Percentiles rank a stretch among this genome's conserved stretches.
Evolutionary conservation across 306 rosid genomes (phyloP).

Genomic region (Sechiopsis laciniata): DNA sequence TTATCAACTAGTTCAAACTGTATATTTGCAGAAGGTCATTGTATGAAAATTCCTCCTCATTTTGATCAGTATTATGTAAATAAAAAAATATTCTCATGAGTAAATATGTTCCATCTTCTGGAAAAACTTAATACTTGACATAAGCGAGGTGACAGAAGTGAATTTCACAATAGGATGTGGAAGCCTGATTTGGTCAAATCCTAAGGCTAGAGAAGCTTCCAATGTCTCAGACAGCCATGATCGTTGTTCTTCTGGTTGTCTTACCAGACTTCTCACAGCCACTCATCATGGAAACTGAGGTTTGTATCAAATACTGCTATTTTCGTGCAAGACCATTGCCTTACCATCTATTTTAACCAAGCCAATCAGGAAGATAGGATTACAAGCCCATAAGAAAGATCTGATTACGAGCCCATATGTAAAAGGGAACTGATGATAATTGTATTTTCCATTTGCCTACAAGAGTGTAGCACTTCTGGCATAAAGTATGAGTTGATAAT

Average conservation of each 20-base stretch:
- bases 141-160: not conserved
- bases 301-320: not conserved
- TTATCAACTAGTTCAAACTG: not conserved
- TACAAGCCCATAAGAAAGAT: no score
- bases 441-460: not conserved
- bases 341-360: not conserved
- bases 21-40: not conserved
- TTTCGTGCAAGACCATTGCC: not conserved
- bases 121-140: not conserved
- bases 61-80: not conserved
- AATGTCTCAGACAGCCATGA: not conserved
- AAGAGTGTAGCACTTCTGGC: no score
- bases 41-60: not conserved
- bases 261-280: constrained; percentile 2
- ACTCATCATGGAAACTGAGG: not conserved
- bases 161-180: not conserved
- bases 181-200: not conserved
- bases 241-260: not conserved
- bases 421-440: not conserved
- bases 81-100: not conserved
- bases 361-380: not conserved
- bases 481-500: no score
- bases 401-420: not conserved
- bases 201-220: constrained; percentile 1
- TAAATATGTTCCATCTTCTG: not conserved